A percentile compares a stretch with the other conserved stretches of the same genome.
Conservation (phyloP, 139 green algal species). For the Tetratostichococcus sp. region DNA sequence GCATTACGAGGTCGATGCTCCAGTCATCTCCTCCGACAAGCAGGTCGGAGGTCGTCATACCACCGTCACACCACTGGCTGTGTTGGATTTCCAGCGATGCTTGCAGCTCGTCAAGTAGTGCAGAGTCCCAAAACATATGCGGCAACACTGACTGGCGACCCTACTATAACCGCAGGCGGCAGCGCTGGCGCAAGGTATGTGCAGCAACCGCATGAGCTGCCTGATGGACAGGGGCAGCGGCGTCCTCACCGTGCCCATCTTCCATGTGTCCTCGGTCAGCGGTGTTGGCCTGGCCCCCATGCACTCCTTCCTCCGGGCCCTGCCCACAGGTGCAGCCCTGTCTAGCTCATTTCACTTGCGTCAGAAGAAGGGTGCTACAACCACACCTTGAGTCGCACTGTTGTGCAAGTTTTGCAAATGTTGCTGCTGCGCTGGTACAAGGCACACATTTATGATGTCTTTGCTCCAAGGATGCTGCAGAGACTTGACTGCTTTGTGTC, state of each 20-base stretch:
- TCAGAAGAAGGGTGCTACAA: too few relatives aligned
- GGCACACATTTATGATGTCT: too few relatives aligned
- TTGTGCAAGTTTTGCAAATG: too few relatives aligned
- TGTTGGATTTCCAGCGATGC: too few relatives aligned
- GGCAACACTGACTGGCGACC: not conserved
- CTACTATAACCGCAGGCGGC: constrained; percentile 1
- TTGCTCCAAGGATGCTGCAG: too few relatives aligned
- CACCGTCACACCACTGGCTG: too few relatives aligned
- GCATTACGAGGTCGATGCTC: not conserved
- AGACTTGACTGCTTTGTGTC: too few relatives aligned
- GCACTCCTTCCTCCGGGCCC: constrained; percentile 60
- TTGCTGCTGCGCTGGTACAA: too few relatives aligned
- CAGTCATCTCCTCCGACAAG: constrained; percentile 10
- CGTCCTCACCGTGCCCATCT: constrained; percentile 51
- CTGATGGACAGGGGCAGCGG: not conserved
- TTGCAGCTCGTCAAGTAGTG: too few relatives aligned
- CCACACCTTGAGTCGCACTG: too few relatives aligned
- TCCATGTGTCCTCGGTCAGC: constrained; percentile 55
- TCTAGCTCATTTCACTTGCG: too few relatives aligned
- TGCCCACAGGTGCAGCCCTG: not conserved
- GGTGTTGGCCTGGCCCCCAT: constrained; percentile 58
- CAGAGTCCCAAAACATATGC: too few relatives aligned
- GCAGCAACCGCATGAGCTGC: constrained; percentile 3
- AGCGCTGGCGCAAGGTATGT: constrained; percentile 8
- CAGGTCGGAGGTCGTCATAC: not conserved